Conservation (phyloP, 2,329 filamentous ascomycete genomes). For the Beauveria sp. region DNA sequence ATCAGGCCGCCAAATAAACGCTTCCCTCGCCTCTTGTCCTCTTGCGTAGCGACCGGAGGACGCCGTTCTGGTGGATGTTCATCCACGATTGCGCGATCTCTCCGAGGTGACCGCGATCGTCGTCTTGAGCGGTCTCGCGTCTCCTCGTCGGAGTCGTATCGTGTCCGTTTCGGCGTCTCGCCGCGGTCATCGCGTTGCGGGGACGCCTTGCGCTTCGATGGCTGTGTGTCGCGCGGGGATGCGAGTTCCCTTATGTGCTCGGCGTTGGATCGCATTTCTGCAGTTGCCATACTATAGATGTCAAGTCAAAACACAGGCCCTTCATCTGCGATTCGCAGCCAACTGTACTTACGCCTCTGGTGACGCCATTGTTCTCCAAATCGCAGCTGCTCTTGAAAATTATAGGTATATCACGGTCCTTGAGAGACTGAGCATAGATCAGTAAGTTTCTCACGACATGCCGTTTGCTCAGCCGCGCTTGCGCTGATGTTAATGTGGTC, state of each 20-base stretch:
- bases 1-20: slow-evolving; percentile 79
- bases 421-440: not conserved
- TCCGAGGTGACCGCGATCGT: not conserved
- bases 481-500: not conserved
- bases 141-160: slow-evolving; percentile 11
- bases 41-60: slow-evolving; percentile 30
- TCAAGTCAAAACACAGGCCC: not conserved
- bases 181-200: slow-evolving; percentile 14
- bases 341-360: not conserved
- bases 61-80: not conserved
- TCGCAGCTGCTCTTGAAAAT: not conserved
- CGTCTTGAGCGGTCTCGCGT: slow-evolving; percentile 5
- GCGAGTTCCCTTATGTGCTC: not conserved
- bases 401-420: not conserved
- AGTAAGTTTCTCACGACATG: not conserved
- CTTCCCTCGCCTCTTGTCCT: slow-evolving; percentile 79
- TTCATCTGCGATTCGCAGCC: not conserved
- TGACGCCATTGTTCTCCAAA: not conserved
- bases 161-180: slow-evolving; percentile 19
- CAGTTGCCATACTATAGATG: not conserved
- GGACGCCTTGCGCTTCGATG: slow-evolving; percentile 24
- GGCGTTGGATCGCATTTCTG: not conserved
- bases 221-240: not conserved
- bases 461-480: not conserved
- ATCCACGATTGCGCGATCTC: not conserved